Base-by-base conservation (phyloP, 345 rosid genomes). In the Clarkia xantiana region DNA sequence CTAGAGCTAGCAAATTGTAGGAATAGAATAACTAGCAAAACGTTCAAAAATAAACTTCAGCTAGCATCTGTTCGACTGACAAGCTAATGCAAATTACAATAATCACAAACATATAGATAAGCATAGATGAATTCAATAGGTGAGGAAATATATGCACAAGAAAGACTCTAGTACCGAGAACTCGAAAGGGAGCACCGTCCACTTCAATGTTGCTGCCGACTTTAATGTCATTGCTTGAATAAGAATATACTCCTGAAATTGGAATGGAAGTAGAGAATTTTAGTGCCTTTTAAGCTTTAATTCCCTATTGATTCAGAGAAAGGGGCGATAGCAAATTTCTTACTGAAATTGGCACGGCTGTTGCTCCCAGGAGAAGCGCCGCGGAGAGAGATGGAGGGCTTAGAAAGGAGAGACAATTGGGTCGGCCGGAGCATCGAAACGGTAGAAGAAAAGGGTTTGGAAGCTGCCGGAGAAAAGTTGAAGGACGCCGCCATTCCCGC, bases 171-270 rank as follows among this genome's bases (percentile, higher is more conserved):
- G 41, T 75, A 90, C 94, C 97, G 16, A 83, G 57, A 14, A 91
- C 83, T 44, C 80, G 77, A 96, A 96, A 91, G 42, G 96, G 94
- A 70, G 93, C 81, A 40, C 96, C 93, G 43, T 90, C 93, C 17
- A 90, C 94, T 71, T 74, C 98, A 49, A 90, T 61, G 63, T 66
- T 84, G 59, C 71, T 63, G 36, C 96, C 96, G 45, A 82, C 96
- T 69, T 86, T 90, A 64, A 90, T 86, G 60, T 86, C 98, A 60
- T 86, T 90, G 42, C 88, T 79, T 47, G 93, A 49, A 51, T 77
- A 60, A 12, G 93, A 79, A 52, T 66, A 66, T 54, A 83, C 62
- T 58, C 74, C 97, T 90, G 78, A 64, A 9, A 16, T 49, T 2
- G 41, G 19, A 63, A 13, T 40, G 41, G 47, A 15, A 48, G 18